Base-by-base conservation (phyloP, 768 basidiomycete genomes). In the Tremella yokohamensis region DNA sequence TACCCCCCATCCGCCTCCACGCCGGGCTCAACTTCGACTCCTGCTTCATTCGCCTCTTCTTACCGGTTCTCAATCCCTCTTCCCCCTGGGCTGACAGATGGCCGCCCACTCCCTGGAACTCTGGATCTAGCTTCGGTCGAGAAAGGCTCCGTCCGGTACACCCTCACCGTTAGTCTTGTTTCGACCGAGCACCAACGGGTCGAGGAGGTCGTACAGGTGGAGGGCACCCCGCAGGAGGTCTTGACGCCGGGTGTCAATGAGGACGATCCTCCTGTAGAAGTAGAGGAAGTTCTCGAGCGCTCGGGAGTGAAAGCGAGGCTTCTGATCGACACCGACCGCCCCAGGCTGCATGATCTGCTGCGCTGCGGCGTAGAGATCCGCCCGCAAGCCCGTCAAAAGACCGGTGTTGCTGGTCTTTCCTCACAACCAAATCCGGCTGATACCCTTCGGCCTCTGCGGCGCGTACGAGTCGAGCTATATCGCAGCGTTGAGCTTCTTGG, bases 401-500 rank as follows among this genome's bases (percentile, higher is more conserved):
- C 67, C 1, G 61, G 50, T 16, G 64, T 69, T 7, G 64, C 62
- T 18, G 65, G 52, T 16, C 29, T 61, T 12, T 52, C 63, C 4
- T 44, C 56, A 9, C 57, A 56, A 39, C 60, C 72, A n/a, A 56
- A 67, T 54, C 63, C 72, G 1, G 37, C 56, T 8, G 57, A 64
- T n/a, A 63, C 64, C 15, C 44, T 70, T 1, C 48, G 72, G 39
- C 60, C 65, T 1, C 62, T 76, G 0, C 49, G 75, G 2, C 50
- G 75, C 38, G 71, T 76, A 13, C 55, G 71, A 47, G 64, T 76
- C 2, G 72, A 76, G 55, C 63, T 70, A 12, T 74, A 67, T 56
- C 60, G 75, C 40, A 58, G 60, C 15, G 62, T 72, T 15, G 22
- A 44, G 0, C 50, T 65, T 13, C 52, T 47, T 48, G 26, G 47